A percentile compares a stretch with the other conserved stretches of the same genome.
Conservation (phyloP, 352 stramenopile genomes). For the Poterioochromonas sp. region DNA sequence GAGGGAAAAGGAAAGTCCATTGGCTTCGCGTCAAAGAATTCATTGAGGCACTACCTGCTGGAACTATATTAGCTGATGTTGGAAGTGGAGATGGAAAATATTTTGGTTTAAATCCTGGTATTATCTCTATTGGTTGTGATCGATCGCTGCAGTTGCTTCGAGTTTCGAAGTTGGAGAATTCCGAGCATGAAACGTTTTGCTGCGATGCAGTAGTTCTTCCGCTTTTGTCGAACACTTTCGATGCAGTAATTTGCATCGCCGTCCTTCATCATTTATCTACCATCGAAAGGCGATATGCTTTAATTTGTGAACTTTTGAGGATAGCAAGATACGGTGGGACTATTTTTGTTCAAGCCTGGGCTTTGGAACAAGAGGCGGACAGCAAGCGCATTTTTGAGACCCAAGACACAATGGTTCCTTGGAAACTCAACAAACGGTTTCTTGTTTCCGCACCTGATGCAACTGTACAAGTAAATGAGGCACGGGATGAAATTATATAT, state of each 20-base stretch:
- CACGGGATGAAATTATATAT: neutral
- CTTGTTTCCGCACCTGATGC: neutral
- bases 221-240: neutral
- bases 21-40: conserved; percentile 13
- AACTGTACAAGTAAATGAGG: neutral
- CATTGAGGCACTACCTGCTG: neutral
- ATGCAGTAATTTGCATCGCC: conserved; percentile 16
- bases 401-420: conserved; percentile 11
- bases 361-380: conserved; percentile 9
- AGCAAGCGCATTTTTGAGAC: neutral
- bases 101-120: neutral
- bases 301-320: neutral
- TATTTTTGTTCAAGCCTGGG: conserved; percentile 18
- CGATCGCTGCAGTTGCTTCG: neutral
- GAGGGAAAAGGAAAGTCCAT: conserved; percentile 12
- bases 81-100: conserved; percentile 29
- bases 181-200: conserved; percentile 5
- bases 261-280: conserved; percentile 18
- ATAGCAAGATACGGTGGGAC: neutral
- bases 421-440: conserved; percentile 1
- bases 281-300: neutral
- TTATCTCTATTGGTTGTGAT: conserved; percentile 18
- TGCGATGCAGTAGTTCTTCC: conserved; percentile 23
- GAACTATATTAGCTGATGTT: conserved; percentile 1
- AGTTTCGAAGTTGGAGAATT: neutral